Evolutionary conservation across 2,329 filamentous ascomycete genomes (phyloP), one percentile per base, ranked within the genome.

Genomic region (Epichloe coenophiala): DNA sequence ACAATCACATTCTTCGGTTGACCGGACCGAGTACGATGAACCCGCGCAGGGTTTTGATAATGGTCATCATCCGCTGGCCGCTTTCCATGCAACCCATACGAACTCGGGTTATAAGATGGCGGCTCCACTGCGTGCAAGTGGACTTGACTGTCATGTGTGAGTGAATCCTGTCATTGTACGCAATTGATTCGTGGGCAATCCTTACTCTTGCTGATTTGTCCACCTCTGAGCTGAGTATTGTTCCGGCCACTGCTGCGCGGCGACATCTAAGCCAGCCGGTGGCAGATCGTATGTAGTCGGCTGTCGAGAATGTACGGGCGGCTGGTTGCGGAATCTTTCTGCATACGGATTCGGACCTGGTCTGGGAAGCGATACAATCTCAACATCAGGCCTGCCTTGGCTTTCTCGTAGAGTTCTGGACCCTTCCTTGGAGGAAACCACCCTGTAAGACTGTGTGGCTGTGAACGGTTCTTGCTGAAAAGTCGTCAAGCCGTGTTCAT

Each of bases 1-100:
- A 65, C 61, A 53, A 65, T 62, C 39, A 65, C 57, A 38, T 65
- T 54, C 33, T 62, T 61, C 11, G 55, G 56, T 47, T 53, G 56
- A 21, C 54, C 57, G 13, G 56, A 54, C 47, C 58, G 58, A 19
- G 50, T 21, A 37, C 51, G 51, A 33, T 43, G 47, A 8, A 36
- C 37, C 17, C 47, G 47, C 21, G 23, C 17, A 23, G 13, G n/a
- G 44, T 44, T 31, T 19, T 51, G 41, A 43, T 49, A 50, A 27
- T 50, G 44, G 27, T 47, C 51, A 50, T 52, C 43, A 17, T 38
- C 44, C 11, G 47, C 47, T 35, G 45, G 45, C 15, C 51, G 44
- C 43, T 53, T 53, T 11, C 48, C 51, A 33, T 47, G 45, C 15
- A 27, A 4, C 27, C 48, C 40, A 43, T 48, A 48, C 12, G 37